Conservation (phyloP, 2,329 filamentous ascomycete species). For the Leptographium lundbergii region DNA sequence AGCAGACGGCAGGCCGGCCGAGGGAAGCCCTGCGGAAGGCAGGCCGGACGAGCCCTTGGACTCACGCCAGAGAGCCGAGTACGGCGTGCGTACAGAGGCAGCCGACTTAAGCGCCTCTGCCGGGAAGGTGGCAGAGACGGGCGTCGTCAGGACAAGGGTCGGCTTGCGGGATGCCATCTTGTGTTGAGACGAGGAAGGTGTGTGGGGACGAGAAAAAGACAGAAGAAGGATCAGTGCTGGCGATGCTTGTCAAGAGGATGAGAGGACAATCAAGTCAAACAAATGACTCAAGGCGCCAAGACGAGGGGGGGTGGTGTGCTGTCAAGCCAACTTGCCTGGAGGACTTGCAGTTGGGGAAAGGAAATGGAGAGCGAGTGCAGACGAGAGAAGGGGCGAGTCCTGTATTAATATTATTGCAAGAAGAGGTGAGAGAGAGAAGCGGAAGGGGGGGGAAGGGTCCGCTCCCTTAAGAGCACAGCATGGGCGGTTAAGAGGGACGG, state of each 20-base stretch:
- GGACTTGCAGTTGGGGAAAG: conserved; percentile 22
- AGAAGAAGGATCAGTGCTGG: no score
- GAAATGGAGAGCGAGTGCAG: conserved; percentile 16
- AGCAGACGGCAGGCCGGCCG: conserved; percentile 22
- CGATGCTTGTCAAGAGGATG: no score
- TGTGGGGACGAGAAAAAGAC: conserved; percentile 6
- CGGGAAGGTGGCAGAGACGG: conserved; percentile 49
- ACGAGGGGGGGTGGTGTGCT: conserved; percentile 15
- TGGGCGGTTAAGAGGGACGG: not conserved
- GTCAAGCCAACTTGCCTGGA: conserved; percentile 23
- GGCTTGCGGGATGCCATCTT: conserved; percentile 42
- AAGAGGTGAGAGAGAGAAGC: not conserved
- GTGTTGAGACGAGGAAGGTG: conserved; percentile 7
- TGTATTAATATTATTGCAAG: not conserved
- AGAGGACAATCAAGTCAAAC: conserved; percentile 24
- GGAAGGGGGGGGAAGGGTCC: not conserved
- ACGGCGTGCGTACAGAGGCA: conserved; percentile 52
- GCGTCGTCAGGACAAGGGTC: conserved; percentile 46
- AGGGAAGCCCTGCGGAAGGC: conserved; percentile 19
- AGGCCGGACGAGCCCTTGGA: conserved; percentile 25
- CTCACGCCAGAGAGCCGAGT: conserved; percentile 39
- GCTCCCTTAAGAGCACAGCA: not conserved
- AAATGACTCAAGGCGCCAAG: conserved; percentile 27
- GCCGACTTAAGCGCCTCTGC: conserved; percentile 19
- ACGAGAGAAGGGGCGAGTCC: conserved; percentile 12